Evolutionary conservation across 768 basidiomycete genomes (phyloP), one percentile per base, ranked within the genome.

Genomic region (Trichaptum fuscoviolaceum): DNA sequence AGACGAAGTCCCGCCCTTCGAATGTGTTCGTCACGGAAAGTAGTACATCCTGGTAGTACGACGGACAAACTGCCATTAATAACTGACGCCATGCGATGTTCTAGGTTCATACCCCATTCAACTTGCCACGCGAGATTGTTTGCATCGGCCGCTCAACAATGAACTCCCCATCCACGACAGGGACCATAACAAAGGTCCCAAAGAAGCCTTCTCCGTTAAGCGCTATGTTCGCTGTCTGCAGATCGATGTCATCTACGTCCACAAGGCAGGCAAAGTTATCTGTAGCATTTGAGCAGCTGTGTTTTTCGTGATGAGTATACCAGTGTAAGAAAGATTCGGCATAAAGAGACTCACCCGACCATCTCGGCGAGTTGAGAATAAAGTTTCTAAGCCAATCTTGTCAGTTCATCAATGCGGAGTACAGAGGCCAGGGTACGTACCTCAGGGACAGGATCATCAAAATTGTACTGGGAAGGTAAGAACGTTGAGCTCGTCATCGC

Each of bases 161-260:
- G 66, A 83, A 81, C 1, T 70, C 75, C 1, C 81, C 83, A 69
- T 84, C 84, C 2, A 85, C 77, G 25, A 85, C 82, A 0, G 83
- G 83, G 9, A 77, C 74, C 57, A 81, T 81, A 7, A 72, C 67
- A 36, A 73, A 80, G 1, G 78, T 79, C 0, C 80, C 81, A 63
- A 69, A 81, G 70, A 83, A 80, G 8, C 69, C 77, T 30, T 71
- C 72, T 0, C 1, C 15, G 5, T 72, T 73, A 18, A 83, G 67
- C 12, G 77, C 62, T 4, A 62, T 23, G 65, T 84, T 84, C 5
- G 72, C 73, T 7, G 65, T 65, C 65, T 79, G 73, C 2, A 85
- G 74, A 2, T 66, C 65, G 10, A 65, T 69, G 18, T 70, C 72
- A 12, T 80, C 75, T 6, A 72, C 72, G 5, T 69, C 64, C 25